These are phyloP conservation scores for Fagus sylvatica DNA, from an alignment of 306 rosid species.

Conservation along the genomic window DNA sequence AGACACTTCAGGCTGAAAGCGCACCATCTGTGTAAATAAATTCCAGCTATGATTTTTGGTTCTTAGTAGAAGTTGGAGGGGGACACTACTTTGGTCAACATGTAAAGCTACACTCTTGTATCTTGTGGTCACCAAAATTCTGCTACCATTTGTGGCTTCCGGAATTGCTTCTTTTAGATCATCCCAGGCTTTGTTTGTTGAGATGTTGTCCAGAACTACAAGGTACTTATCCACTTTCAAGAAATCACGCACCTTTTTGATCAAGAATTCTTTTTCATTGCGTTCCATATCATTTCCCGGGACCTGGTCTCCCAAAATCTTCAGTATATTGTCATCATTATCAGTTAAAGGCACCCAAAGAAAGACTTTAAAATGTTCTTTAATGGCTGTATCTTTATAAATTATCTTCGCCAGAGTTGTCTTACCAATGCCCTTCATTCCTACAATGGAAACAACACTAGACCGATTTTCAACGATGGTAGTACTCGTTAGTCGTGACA, in stretches of 20 bases:
- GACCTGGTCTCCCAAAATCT: too few relatives aligned
- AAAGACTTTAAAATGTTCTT: not conserved
- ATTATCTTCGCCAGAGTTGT: slow-evolving; percentile 20
- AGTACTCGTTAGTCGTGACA: not conserved
- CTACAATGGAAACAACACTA: slow-evolving; percentile 8
- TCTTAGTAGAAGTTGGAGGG: slow-evolving; percentile 12
- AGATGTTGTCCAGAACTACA: slow-evolving; percentile 12
- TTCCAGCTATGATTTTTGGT: slow-evolving; percentile 26
- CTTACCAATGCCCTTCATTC: slow-evolving; percentile 25
- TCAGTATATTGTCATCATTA: too few relatives aligned
- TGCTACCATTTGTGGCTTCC: not conserved
- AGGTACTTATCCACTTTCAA: not conserved
- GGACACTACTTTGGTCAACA: not conserved
- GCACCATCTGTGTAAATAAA: slow-evolving; percentile 16
- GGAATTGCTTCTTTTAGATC: not conserved
- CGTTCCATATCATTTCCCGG: too few relatives aligned
- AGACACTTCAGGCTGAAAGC: not conserved
- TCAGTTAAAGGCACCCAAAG: not conserved
- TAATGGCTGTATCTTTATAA: not conserved
- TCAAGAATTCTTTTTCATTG: too few relatives aligned
- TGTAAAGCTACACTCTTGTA: slow-evolving; percentile 8
- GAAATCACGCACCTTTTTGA: too few relatives aligned
- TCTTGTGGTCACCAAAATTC: slow-evolving; percentile 12
- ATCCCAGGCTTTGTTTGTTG: not conserved
- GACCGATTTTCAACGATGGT: not conserved